Evolutionary conservation across 2,329 filamentous ascomycete species (phyloP).

Genomic region (Neobulgaria alba): DNA sequence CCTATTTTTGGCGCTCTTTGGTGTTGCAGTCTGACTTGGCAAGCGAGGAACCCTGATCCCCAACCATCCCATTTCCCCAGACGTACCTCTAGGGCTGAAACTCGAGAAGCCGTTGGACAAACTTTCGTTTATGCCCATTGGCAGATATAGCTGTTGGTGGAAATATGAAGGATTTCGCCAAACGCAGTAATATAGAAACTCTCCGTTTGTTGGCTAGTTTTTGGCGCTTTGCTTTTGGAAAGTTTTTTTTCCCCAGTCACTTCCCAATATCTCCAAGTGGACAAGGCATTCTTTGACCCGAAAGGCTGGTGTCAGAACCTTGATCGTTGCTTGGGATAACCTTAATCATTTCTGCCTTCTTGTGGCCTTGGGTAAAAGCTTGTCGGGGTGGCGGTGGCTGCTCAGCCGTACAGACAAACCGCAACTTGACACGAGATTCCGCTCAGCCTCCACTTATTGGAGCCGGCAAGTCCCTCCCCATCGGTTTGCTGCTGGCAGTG

Average conservation of each 20-base stretch:
- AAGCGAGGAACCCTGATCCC: not conserved
- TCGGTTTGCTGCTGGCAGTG: not conserved
- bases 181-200: not conserved
- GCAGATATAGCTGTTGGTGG: not conserved
- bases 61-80: not conserved
- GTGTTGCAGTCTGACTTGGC: not conserved
- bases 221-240: not conserved
- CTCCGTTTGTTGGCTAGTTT: not conserved
- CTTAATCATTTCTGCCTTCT: too few species aligned
- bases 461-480: not conserved
- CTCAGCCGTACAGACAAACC: conserved; percentile 4
- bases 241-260: not conserved
- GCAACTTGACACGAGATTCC: conserved; percentile 1
- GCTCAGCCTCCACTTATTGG: conserved; percentile 2
- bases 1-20: too few species aligned
- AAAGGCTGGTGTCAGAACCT: too few species aligned
- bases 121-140: too few species aligned
- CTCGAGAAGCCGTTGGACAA: not conserved
- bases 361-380: too few species aligned
- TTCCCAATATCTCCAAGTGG: too few species aligned
- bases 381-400: too few species aligned
- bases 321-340: too few species aligned
- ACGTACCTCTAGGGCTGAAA: not conserved
- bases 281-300: too few species aligned
- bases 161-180: not conserved